Evolutionary conservation across 1,284 basidiomycete species (phyloP).

Genomic region (Pseudozyma flocculosa): DNA sequence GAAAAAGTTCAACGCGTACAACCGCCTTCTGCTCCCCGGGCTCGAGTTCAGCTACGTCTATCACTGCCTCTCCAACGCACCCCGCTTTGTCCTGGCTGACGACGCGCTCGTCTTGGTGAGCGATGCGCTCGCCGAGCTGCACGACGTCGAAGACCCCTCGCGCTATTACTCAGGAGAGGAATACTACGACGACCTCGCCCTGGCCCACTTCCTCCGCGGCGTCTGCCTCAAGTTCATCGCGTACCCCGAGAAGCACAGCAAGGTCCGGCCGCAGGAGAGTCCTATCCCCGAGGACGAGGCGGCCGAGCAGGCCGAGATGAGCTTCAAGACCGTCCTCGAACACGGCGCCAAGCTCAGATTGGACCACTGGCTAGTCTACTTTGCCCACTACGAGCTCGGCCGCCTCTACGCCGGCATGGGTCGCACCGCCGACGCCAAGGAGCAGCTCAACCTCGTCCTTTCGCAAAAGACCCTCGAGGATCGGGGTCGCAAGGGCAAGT

Average conservation of each 20-base stretch:
- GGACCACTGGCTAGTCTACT: conserved; percentile 57
- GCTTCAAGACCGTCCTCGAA: conserved; percentile 43
- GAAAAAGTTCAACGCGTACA: conserved; percentile 48
- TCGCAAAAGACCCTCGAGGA: conserved; percentile 51
- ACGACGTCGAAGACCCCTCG: conserved; percentile 28
- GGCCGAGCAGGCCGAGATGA: conserved; percentile 44
- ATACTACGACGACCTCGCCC: conserved; percentile 52
- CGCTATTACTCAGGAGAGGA: conserved; percentile 35
- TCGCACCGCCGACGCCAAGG: conserved; percentile 29
- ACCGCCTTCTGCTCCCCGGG: conserved; percentile 46
- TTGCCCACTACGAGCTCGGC: conserved; percentile 56
- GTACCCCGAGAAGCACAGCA: conserved; percentile 52
- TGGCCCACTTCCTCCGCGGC: conserved; percentile 55
- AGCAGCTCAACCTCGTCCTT: conserved; percentile 47
- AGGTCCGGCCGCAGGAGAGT: conserved; percentile 25
- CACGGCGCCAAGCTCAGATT: conserved; percentile 37
- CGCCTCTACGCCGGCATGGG: conserved; percentile 42
- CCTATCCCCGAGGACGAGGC: conserved; percentile 47
- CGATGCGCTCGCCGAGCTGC: conserved; percentile 39
- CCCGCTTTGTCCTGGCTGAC: conserved; percentile 37
- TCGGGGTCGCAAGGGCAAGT: conserved; percentile 52
- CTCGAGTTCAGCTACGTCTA: conserved; percentile 56
- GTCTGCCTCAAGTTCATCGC: conserved; percentile 54
- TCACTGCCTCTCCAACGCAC: conserved; percentile 55
- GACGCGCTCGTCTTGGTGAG: conserved; percentile 41